Base-by-base conservation (phyloP, 2,329 filamentous ascomycete species). In the Dryadomyces quercus-mongolicae region DNA sequence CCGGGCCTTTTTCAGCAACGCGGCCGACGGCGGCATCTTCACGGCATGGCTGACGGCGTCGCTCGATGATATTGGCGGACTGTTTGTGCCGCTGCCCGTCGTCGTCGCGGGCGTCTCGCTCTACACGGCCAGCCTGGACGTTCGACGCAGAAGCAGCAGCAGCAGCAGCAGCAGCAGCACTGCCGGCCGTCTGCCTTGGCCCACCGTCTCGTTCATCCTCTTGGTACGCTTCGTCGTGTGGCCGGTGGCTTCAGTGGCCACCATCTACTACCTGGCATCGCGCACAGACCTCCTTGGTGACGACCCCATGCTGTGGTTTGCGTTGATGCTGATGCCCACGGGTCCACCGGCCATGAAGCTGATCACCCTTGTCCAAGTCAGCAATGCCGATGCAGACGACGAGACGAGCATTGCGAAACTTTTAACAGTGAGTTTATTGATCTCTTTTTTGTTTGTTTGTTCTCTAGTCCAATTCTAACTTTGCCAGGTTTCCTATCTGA, bases 91-190 rank as follows among this genome's bases (percentile, higher is more conserved):
- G 0, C 67, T 84, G 25, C 84, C 84, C 34, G 78, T 86, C 16
- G 74, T 86, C 16, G 74, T 86, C 0, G 81, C 84, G 0, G 82
- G 84, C 1, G 78, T 84, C n/a, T 82, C 82, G 58, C 71, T 86
- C 1, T 80, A 76, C 54, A 73, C 73, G 21, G 74, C 76, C 16
- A 68, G 80, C 58, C 64, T 70, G 55, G 69, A 69, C 56, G 71
- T 74, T 62, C 73, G 42, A 9, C 53, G 53, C 8, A 46, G 49
- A 15, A 48, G 20, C 31, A 31, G 9, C 43, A 20, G 20, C 20
- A 10, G n/a, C 20, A 7, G 20, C 43, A 45, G 43, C 12, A 13
- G 18, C 43, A 45, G 5, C 18, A 20, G 13, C 21, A 63, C 72
- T n/a, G n/a, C n/a, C n/a, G n/a, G n/a, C 52, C 61, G 71, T 2